Evolutionary conservation across 495 filamentous ascomycete genomes (phyloP).

Genomic region (Aspergillus ellipticus): DNA sequence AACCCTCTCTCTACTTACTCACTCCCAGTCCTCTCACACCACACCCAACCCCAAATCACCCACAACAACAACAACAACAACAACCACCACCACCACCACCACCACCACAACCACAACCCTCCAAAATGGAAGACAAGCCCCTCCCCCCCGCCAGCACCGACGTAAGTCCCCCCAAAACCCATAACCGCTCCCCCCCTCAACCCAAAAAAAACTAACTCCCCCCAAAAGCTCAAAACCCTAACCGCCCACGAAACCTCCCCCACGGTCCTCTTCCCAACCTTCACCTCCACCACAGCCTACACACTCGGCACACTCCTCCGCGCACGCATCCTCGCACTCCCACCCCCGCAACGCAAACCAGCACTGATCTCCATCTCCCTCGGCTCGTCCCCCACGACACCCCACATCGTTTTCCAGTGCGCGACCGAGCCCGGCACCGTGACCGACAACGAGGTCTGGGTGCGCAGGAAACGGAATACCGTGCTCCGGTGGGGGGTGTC

Average conservation of each 20-base stretch:
- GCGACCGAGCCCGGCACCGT: slow-evolving; percentile 52
- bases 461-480: slow-evolving; percentile 60
- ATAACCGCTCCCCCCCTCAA: not conserved
- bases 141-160: slow-evolving; percentile 36
- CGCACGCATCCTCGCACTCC: slow-evolving; percentile 53
- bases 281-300: slow-evolving; percentile 66
- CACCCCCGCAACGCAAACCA: slow-evolving; percentile 43
- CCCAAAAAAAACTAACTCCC: not conserved
- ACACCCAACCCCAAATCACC: not conserved
- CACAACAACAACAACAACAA: not conserved
- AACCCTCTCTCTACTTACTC: not conserved
- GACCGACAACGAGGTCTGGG: slow-evolving; percentile 61
- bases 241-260: slow-evolving; percentile 44
- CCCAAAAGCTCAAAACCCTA: slow-evolving; percentile 25
- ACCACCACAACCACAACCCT: not conserved
- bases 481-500: slow-evolving; percentile 66
- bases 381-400: slow-evolving; percentile 34
- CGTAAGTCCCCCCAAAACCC: slow-evolving; percentile 25
- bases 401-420: slow-evolving; percentile 60
- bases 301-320: slow-evolving; percentile 61
- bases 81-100: not conserved
- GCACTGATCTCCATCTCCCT: slow-evolving; percentile 65
- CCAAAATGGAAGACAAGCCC: slow-evolving; percentile 29
- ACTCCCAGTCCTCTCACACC: not conserved
- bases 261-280: slow-evolving; percentile 54